These are phyloP conservation scores for Coprinopsis sp. DNA, from an alignment of 768 basidiomycete species.

Conservation along the genomic window DNA sequence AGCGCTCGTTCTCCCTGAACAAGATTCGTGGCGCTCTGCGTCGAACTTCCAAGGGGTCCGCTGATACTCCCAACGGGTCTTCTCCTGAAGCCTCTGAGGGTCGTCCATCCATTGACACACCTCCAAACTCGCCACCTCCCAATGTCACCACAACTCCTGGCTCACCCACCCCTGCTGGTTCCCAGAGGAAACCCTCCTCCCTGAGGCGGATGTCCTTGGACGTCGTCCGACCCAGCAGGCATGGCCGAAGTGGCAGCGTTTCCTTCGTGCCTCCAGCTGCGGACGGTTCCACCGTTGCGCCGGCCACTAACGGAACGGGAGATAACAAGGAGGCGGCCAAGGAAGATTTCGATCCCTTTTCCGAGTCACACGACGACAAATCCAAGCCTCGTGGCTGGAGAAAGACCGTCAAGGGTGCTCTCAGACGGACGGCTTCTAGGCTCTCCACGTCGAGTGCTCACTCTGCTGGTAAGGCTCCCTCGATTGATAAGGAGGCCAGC, in stretches of 20 bases:
- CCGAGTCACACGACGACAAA: background rate
- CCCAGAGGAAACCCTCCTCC: too few species aligned
- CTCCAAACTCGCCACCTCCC: background rate
- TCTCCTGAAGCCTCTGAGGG: background rate
- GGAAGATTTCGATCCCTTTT: conserved; percentile 2
- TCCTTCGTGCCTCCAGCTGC: background rate
- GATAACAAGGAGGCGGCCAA: background rate
- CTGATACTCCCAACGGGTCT: background rate
- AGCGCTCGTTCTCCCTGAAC: conserved; percentile 1
- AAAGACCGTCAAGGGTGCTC: conserved; percentile 1
- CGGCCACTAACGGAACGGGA: background rate
- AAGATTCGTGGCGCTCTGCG: background rate
- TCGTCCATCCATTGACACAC: background rate
- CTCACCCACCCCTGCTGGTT: background rate
- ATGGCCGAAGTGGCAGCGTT: background rate
- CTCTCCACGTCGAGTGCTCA: background rate
- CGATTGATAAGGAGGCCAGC: background rate
- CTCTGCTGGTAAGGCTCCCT: background rate
- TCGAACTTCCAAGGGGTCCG: background rate
- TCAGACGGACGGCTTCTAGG: conserved; percentile 1
- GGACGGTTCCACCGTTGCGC: background rate
- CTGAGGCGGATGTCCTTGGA: too few species aligned
- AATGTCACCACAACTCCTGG: background rate
- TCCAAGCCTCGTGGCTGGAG: background rate
- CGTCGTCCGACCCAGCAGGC: background rate